Evolutionary conservation across 1,139 yeast genomes (phyloP).

Genomic region (Martiniozyma asiatica): DNA sequence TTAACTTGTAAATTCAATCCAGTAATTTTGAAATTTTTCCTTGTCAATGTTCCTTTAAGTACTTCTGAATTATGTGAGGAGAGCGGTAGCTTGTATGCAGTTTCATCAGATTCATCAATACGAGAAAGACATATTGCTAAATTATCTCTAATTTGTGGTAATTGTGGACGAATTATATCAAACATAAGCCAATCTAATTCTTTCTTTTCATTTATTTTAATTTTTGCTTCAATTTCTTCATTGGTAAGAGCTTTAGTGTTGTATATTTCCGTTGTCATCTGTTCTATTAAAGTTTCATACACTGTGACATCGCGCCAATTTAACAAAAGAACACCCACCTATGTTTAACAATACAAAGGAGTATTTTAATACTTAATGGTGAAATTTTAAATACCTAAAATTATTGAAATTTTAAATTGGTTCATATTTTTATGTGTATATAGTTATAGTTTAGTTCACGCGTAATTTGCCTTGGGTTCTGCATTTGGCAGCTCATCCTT

Average conservation of each 20-base stretch:
- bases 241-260: constrained; percentile 2
- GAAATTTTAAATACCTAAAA: background rate
- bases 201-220: constrained; percentile 8
- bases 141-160: constrained; percentile 21
- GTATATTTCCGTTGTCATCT: constrained; percentile 18
- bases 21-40: constrained; percentile 19
- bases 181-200: constrained; percentile 22
- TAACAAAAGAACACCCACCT: too few species aligned
- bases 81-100: constrained; percentile 21
- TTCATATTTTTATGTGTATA: too few species aligned
- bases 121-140: constrained; percentile 15
- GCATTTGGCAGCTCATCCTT: too few species aligned
- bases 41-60: constrained; percentile 21
- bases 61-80: constrained; percentile 24
- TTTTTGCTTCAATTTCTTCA: constrained; percentile 5
- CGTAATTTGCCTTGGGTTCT: too few species aligned
- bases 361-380: background rate
- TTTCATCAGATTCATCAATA: constrained; percentile 17
- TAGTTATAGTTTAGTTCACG: too few species aligned
- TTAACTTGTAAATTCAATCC: constrained; percentile 18
- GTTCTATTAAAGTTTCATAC: background rate
- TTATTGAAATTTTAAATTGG: background rate
- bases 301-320: background rate
- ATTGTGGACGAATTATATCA: constrained; percentile 19
- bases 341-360: too few species aligned